Percentiles rank a stretch among this genome's conserved stretches.
phyloP scores from a whole-genome alignment of 73 alveolate genomes.

The Diophrys appendiculata region DNA sequence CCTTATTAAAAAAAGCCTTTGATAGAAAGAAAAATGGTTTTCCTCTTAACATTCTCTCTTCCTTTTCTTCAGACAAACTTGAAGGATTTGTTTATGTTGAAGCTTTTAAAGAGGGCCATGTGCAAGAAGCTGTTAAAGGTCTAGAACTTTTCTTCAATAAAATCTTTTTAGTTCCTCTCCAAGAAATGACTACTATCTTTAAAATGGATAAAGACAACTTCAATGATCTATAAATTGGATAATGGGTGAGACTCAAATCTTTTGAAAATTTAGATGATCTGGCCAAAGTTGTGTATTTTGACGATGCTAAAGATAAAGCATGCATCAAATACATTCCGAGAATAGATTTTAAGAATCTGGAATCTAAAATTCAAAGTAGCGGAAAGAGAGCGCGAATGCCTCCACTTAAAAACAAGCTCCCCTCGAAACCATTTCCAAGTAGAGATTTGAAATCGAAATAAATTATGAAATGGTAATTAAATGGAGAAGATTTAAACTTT shows the following conservation, averaged over 20 bases:
- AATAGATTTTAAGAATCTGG: slow-evolving; percentile 23
- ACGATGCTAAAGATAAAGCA: slow-evolving; percentile 75
- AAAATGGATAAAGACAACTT: slow-evolving; percentile 68
- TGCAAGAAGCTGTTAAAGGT: slow-evolving; percentile 75
- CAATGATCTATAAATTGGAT: slow-evolving; percentile 51
- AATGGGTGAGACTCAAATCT: slow-evolving; percentile 81
- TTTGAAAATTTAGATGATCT: slow-evolving; percentile 86
- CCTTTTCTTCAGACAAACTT: slow-evolving; percentile 74
- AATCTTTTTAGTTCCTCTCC: slow-evolving; percentile 63
- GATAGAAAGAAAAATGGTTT: slow-evolving; percentile 53
- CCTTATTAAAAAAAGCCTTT: slow-evolving; percentile 76
- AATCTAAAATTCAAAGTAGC: background rate
- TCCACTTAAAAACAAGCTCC: background rate
- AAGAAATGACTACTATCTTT: slow-evolving; percentile 79
- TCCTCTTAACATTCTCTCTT: slow-evolving; percentile 75
- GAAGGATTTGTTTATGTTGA: slow-evolving; percentile 88
- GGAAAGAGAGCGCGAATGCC: background rate
- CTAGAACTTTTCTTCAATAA: slow-evolving; percentile 66
- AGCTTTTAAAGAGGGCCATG: slow-evolving; percentile 86
- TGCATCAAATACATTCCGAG: slow-evolving; percentile 82
- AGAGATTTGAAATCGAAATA: slow-evolving; percentile 14
- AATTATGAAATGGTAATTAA: slow-evolving; percentile 15
- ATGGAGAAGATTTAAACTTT: slow-evolving; percentile 5
- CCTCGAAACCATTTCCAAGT: background rate
- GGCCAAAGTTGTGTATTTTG: slow-evolving; percentile 81